A percentile compares a stretch with the other conserved stretches of the same genome.
Conservation (phyloP, 192 early-diverging fungal genomes). For the Coemansia sp. region DNA sequence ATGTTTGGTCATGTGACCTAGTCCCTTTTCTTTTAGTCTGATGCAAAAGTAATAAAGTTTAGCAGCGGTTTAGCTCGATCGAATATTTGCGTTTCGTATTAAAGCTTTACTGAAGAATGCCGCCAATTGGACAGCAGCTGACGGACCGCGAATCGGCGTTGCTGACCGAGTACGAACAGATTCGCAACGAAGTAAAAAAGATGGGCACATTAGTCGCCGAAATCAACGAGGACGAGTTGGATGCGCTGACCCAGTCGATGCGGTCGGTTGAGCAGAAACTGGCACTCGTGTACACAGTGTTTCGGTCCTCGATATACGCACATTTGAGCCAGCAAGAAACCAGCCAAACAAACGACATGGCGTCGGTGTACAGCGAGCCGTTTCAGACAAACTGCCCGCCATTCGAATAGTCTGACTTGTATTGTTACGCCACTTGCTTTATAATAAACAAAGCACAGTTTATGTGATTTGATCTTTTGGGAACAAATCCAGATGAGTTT, state of each 20-base stretch:
- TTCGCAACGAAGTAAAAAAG: conserved; percentile 50
- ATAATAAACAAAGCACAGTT: neutral
- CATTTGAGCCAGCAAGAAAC: conserved; percentile 48
- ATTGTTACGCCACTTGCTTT: neutral
- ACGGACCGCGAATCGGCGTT: conserved; percentile 46
- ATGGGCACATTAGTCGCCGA: conserved; percentile 49
- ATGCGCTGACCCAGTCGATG: conserved; percentile 52
- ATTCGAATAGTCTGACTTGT: conserved; percentile 29
- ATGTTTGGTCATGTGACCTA: neutral
- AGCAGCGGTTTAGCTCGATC: no score
- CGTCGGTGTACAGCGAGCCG: conserved; percentile 34
- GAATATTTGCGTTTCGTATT: neutral
- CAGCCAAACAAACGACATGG: conserved; percentile 18
- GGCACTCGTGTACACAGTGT: conserved; percentile 51
- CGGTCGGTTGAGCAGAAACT: conserved; percentile 52
- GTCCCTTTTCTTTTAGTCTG: neutral
- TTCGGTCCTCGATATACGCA: conserved; percentile 51
- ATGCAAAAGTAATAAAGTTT: neutral
- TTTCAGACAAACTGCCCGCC: conserved; percentile 55
- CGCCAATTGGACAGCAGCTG: conserved; percentile 42
- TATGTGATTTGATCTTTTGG: neutral
- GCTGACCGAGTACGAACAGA: conserved; percentile 53
- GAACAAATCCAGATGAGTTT: neutral
- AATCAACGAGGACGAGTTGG: conserved; percentile 50
- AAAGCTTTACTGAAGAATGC: conserved; percentile 5